These are phyloP conservation scores for Forsythia suspensa DNA, from an alignment of 257 asterid genomes.

Conservation along the genomic window DNA sequence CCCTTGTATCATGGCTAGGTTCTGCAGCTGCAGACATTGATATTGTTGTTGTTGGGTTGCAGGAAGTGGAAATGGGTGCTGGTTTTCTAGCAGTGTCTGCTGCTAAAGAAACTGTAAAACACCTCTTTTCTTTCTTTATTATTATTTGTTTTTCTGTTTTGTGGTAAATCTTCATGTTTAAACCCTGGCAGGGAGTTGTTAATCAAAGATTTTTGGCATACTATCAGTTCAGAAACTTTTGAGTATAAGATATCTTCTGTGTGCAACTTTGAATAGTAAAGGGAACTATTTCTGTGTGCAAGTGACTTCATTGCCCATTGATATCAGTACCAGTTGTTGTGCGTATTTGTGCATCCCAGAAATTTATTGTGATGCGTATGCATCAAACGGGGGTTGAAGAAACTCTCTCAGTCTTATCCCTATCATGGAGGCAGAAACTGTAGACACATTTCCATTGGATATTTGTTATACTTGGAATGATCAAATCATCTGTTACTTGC, in stretches of 20 bases:
- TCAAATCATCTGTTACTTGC: neutral
- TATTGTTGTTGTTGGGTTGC: slow-evolving; percentile 84
- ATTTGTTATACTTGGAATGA: neutral
- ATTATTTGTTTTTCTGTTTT: slow-evolving; percentile 1
- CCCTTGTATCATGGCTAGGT: slow-evolving; percentile 90
- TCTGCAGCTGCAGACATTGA: slow-evolving; percentile 71
- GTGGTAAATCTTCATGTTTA: neutral
- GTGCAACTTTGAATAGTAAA: neutral
- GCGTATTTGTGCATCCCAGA: neutral
- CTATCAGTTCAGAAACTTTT: neutral
- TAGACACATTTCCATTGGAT: neutral
- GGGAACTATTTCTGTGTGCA: neutral
- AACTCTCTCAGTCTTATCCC: neutral
- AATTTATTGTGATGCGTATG: neutral
- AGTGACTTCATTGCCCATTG: neutral
- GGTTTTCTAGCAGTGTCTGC: slow-evolving; percentile 99
- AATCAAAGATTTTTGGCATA: neutral
- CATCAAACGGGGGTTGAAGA: neutral
- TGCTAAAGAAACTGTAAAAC: slow-evolving; percentile 92
- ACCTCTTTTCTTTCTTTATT: slow-evolving; percentile 17
- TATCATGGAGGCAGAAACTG: neutral
- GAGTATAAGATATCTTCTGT: neutral
- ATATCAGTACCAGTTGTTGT: neutral
- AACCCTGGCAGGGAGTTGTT: neutral
- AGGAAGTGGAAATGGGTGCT: slow-evolving; percentile 99